Evolutionary conservation across 805 yeast genomes (phyloP), one percentile per base, ranked within the genome.

Genomic region (Yarrowia alimentaria): DNA sequence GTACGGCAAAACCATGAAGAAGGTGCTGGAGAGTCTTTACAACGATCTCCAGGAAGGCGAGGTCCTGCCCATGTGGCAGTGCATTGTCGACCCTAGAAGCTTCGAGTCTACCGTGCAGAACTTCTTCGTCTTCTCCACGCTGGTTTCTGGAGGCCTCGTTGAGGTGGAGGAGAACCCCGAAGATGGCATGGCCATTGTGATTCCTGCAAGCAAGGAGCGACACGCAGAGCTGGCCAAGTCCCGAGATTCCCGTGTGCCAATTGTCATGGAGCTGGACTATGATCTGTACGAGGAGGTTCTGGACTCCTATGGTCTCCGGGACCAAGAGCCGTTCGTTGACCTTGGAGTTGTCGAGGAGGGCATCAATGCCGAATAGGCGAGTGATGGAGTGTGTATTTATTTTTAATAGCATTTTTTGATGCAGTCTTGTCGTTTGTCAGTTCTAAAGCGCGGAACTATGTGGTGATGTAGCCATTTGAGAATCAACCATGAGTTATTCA

Each of bases 41-140:
- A 9, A 5, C 7, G 18, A 40, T 25, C 25, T 24, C 11, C 24
- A 40, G 11, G 11, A 40, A 8, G 33, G 33, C 9, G 47, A 40
- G 11, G 13, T 10, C 3, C 19, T 40, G 33, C 47, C 47, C n/a
- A 10, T 40, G 47, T 16, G 26, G 7, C 33, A 40, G 33, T 32
- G 25, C 5, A 40, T 40, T 5, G 6, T 40, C 6, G 47, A 40
- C 4, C 47, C 47, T 5, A 24, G 47, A 19, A 40, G 33, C 33
- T 40, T 40, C 13, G 47, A 40, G 17, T 26, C 47, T 1, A 40
- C 47, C 14, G 47, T 40, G 1, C 47, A 40, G 8, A 40, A 40
- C 26, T 40, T 40, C 11, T 40, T 40, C 10, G 47, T 40, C 19
- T 40, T 40, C 14, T 40, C 47, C 7, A 40, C 47, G 8, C 33